Percentiles rank a stretch among this genome's conserved stretches.
These are phyloP conservation scores for Pichia cactophila DNA, from an alignment of 1,139 yeast species.

Conservation along the genomic window DNA sequence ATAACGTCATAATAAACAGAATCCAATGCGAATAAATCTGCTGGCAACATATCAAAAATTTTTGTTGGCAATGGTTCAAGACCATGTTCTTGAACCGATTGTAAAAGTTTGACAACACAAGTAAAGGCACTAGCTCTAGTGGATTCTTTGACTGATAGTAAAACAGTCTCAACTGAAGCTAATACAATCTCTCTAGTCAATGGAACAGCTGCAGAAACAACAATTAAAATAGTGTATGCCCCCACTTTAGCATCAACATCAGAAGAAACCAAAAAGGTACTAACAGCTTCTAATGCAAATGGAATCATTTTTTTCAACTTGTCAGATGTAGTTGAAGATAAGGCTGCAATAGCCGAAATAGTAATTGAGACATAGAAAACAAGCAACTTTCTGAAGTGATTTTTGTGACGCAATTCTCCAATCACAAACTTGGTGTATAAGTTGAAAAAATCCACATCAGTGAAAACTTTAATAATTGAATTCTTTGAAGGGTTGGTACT, in stretches of 20 bases:
- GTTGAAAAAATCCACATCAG: slow-evolving; percentile 60
- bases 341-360: slow-evolving; percentile 55
- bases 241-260: slow-evolving; percentile 69
- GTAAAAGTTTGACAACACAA: slow-evolving; percentile 29
- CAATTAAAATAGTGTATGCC: slow-evolving; percentile 75
- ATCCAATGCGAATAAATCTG: slow-evolving; percentile 11
- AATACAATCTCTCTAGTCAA: slow-evolving; percentile 53
- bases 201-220: slow-evolving; percentile 65
- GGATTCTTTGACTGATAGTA: slow-evolving; percentile 20
- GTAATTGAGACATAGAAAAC: slow-evolving; percentile 72
- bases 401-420: slow-evolving; percentile 45
- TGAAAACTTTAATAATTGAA: slow-evolving; percentile 66
- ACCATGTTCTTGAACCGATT: slow-evolving; percentile 30
- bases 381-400: slow-evolving; percentile 62
- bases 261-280: slow-evolving; percentile 43
- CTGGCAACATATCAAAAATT: slow-evolving; percentile 23
- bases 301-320: slow-evolving; percentile 41
- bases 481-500: slow-evolving; percentile 51
- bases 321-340: slow-evolving; percentile 34
- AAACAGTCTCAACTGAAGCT: slow-evolving; percentile 66
- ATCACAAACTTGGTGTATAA: slow-evolving; percentile 55
- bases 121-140: slow-evolving; percentile 28
- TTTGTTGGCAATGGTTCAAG: slow-evolving; percentile 23
- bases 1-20: slow-evolving; percentile 19
- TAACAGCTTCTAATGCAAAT: slow-evolving; percentile 47